Percentiles rank a stretch among this genome's conserved stretches.
These are phyloP conservation scores for Rhizopogon salebrosus DNA, from an alignment of 768 basidiomycete species.

Conservation along the genomic window DNA sequence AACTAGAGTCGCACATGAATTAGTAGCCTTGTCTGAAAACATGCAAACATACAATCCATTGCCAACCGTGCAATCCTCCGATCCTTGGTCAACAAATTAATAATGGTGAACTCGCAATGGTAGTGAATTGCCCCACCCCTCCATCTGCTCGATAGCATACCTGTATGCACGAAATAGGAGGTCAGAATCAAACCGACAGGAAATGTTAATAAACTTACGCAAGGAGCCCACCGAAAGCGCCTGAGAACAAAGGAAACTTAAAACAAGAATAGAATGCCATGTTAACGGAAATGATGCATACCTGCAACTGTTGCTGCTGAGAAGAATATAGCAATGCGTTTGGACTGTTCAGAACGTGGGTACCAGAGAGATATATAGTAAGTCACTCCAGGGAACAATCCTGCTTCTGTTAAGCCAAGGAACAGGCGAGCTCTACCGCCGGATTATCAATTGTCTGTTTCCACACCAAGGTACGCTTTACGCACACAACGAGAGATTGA, in stretches of 20 bases:
- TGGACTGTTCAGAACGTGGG: slow-evolving; percentile 49
- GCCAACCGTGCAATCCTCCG: slow-evolving; percentile 30
- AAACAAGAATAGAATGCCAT: too few relatives aligned
- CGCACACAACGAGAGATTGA: slow-evolving; percentile 27
- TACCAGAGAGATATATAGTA: slow-evolving; percentile 58
- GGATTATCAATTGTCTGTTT: background rate
- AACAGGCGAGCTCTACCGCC: slow-evolving; percentile 32
- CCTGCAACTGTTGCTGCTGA: slow-evolving; percentile 57
- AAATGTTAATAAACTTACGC: slow-evolving; percentile 31
- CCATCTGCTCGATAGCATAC: slow-evolving; percentile 28
- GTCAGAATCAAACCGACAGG: background rate
- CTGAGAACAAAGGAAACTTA: slow-evolving; percentile 9
- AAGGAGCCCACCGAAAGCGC: slow-evolving; percentile 43
- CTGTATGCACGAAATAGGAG: slow-evolving; percentile 13
- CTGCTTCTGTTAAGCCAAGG: slow-evolving; percentile 44
- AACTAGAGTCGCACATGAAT: slow-evolving; percentile 16
- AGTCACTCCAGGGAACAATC: slow-evolving; percentile 36
- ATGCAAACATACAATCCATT: slow-evolving; percentile 29
- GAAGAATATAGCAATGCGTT: slow-evolving; percentile 59
- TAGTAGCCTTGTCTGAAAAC: background rate
- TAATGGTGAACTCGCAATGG: background rate
- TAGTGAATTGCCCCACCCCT: slow-evolving; percentile 23
- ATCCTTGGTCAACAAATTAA: slow-evolving; percentile 2
- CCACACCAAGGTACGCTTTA: background rate
- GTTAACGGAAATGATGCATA: slow-evolving; percentile 1